Conservation (phyloP, 228 moss, liverwort and hornwort genomes). For the Sphagnum fallax region DNA sequence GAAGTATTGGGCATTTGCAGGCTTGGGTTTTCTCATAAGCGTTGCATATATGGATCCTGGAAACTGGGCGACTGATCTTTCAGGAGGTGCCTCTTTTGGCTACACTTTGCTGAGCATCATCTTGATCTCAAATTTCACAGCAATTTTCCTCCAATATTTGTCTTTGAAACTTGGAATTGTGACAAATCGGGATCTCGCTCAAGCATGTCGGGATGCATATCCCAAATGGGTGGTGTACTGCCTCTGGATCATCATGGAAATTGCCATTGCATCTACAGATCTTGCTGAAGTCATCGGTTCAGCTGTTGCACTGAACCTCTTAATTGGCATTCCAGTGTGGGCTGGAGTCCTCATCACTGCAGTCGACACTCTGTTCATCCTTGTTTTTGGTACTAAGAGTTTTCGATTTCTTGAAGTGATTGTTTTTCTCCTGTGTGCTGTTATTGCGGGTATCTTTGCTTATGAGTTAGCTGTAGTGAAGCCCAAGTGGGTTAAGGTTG, state of each 20-base stretch:
- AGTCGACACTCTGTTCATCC: conserved; percentile 5
- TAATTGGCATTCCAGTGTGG: conserved; percentile 15
- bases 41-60: conserved; percentile 20
- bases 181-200: conserved; percentile 9
- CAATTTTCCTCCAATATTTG: conserved; percentile 11
- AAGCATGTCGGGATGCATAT: conserved; percentile 12
- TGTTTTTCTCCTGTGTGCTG: conserved; percentile 2
- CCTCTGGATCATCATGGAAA: conserved; percentile 9
- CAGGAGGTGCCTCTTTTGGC: conserved; percentile 15
- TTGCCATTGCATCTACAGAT: conserved; percentile 15
- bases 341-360: conserved; percentile 17
- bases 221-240: conserved; percentile 11
- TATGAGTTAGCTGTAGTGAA: conserved; percentile 10
- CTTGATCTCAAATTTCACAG: conserved; percentile 6
- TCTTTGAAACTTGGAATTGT: conserved; percentile 9
- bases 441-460: conserved; percentile 8
- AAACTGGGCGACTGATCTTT: conserved; percentile 27
- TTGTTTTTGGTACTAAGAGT: conserved; percentile 4
- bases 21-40: conserved; percentile 11
- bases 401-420: conserved; percentile 11
- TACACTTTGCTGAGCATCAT: conserved; percentile 11
- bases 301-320: conserved; percentile 8
- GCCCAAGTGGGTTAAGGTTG: conserved; percentile 3
- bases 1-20: conserved; percentile 6
- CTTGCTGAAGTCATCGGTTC: conserved; percentile 17